phyloP scores from a whole-genome alignment of 2,329 filamentous ascomycete species.

The Diplodia corticola region DNA sequence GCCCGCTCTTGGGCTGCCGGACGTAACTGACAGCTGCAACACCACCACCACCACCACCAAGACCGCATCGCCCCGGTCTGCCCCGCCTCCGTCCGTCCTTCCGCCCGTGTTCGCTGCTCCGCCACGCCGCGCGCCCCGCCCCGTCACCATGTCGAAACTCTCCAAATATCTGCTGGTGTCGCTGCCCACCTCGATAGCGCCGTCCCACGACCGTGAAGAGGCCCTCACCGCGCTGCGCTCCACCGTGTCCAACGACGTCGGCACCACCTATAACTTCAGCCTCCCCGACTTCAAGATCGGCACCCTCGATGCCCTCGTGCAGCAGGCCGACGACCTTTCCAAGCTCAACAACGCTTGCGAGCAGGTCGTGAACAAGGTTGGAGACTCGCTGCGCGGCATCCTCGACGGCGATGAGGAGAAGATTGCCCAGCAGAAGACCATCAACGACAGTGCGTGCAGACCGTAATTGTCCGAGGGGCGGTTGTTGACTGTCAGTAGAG shows the following conservation, averaged over 20 bases:
- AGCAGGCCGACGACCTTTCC: constrained; percentile 90
- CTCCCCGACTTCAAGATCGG: constrained; percentile 98
- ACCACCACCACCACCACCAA: neutral
- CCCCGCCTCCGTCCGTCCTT: neutral
- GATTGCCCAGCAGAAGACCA: constrained; percentile 82
- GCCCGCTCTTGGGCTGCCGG: constrained; percentile 12
- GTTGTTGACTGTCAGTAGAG: constrained; percentile 55
- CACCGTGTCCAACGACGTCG: constrained; percentile 72
- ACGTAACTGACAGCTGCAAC: constrained; percentile 6
- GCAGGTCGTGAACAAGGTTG: constrained; percentile 82
- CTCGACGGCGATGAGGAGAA: constrained; percentile 83
- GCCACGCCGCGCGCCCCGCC: neutral
- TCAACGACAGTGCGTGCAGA: constrained; percentile 79
- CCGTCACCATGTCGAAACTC: constrained; percentile 44
- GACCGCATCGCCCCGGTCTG: constrained; percentile 1
- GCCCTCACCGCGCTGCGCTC: constrained; percentile 74
- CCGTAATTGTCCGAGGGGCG: neutral
- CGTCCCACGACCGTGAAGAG: constrained; percentile 76
- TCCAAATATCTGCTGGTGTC: constrained; percentile 84
- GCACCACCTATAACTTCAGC: constrained; percentile 71
- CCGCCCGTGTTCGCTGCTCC: neutral
- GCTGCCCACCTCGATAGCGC: constrained; percentile 82
- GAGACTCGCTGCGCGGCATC: constrained; percentile 78
- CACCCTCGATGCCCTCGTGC: constrained; percentile 88
- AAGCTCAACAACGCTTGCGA: constrained; percentile 83